Evolutionary conservation across 176 grass and related monocot species (phyloP).

Genomic region (Phragmites australis): DNA sequence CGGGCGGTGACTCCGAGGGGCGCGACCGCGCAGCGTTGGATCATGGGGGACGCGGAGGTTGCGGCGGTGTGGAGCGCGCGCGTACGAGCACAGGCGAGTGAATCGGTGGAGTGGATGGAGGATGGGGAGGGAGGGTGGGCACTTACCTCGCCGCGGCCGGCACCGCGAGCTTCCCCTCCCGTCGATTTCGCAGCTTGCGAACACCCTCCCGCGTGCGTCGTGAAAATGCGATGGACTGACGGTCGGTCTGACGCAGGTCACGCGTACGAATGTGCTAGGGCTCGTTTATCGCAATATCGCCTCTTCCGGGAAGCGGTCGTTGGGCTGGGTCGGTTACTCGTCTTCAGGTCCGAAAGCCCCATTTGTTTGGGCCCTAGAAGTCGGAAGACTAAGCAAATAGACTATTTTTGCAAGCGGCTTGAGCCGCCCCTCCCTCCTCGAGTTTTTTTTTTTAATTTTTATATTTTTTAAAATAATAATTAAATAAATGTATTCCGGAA

Average conservation of each 20-base stretch:
- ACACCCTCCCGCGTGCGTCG: neutral
- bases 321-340: neutral
- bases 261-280: neutral
- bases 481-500: no score
- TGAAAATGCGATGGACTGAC: neutral
- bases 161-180: neutral
- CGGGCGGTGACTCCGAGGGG: neutral
- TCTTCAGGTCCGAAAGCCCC: neutral
- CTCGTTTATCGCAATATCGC: neutral
- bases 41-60: neutral
- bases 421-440: no score
- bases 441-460: no score
- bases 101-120: neutral
- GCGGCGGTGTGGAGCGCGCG: neutral
- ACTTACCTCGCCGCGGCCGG: slow-evolving; percentile 36
- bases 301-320: neutral
- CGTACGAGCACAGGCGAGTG: neutral
- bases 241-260: neutral
- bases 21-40: neutral
- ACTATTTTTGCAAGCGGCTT: no score
- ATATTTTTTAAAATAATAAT: no score
- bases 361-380: no score
- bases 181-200: slow-evolving; percentile 35
- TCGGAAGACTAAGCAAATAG: no score
- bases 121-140: neutral